Base-by-base conservation (phyloP, 176 grass and related monocot genomes). In the Musa troglodytarum region DNA sequence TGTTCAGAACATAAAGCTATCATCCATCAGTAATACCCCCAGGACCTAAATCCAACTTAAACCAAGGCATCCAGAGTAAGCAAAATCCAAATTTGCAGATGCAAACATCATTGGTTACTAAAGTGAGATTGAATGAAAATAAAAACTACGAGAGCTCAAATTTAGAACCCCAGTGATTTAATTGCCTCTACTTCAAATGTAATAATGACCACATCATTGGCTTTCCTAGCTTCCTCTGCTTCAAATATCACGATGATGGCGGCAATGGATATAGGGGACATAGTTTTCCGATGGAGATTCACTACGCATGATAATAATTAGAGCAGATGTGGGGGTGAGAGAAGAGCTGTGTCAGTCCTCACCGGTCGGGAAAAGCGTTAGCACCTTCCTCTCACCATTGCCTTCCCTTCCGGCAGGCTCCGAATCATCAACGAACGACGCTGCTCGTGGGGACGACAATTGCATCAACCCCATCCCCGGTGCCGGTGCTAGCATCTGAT, bases 341-440 rank as follows among this genome's bases (percentile, higher is more conserved):
- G 13, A 22, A 65, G 24, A 28, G 63, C 75, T 7, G 25, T 66
- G 53, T 77, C 75, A 77, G 22, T 77, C 75, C 49, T 67, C 75
- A 26, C 75, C 75, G n/a, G 50, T 77, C 11, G 75, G 75, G 24
- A 77, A 77, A 67, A 77, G 75, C 10, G 75, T 77, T 11, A 77
- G 21, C 21, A 77, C 59, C 75, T 52, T 77, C 75, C 75, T 65
- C 56, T 24, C 75, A 8, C 75, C 61, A 4, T 14, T 49, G 43
- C 63, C 29, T 17, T 63, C 59, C 50, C 75, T 66, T 21, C 34
- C 59, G 13, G 49, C 61, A 9, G 61, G 28, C n/a, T 77, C 75
- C 7, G 14, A 25, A 66, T 77, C 75, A 51, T 77, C 75, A 13
- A 13, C n/a, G 23, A 66, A 77, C 19, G 75, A 26, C 16, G 20